Evolutionary conservation across 768 basidiomycete species (phyloP), one percentile per base, ranked within the genome.

Genomic region (Russula sp.): DNA sequence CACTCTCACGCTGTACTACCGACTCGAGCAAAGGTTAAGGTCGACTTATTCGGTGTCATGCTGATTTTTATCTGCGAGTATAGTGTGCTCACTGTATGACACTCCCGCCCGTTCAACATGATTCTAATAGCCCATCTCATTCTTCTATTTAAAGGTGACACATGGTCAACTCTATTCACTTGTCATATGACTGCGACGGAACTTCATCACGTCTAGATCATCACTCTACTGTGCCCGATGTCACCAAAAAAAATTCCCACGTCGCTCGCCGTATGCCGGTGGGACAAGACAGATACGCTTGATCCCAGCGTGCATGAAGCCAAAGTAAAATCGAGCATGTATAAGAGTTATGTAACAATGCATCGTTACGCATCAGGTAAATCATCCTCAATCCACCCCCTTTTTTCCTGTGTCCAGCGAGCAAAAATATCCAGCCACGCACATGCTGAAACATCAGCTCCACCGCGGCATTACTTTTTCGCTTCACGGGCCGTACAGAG

Each of bases 241-340:
- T 48, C 18, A 22, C 57, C 22, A 59, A 49, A 38, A 49, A 38
- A 48, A 24, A 48, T 13, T 59, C 7, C 49, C 36, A 44, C 42
- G 42, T 44, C 42, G 8, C 42, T 40, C 38, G 38, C 38, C 18
- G 14, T 40, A 40, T 40, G 14, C 13, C 36, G 13, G 13, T 36
- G 38, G 38, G 16, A 40, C 38, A 40, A 40, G 6, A 40, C 38
- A 1, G 11, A 59, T 32, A 50, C 24, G 16, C 34, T 38, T 16
- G 48, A 59, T 30, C 57, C 57, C 3, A 58, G 48, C 26, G 26
- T 32, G 14, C 59, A 59, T 20, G 59, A 57, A 1, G 38, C 46
- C n/a, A 59, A 64, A 10, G 56, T 67, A 14, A 52, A 58, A 13
- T 16, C 18, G 3, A 56, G 66, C 3, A 13, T 20, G n/a, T 67